Percentiles rank a stretch among this genome's conserved stretches.
Evolutionary conservation across 2,329 filamentous ascomycete genomes (phyloP).

Genomic region (Colletotrichum brevisporum): DNA sequence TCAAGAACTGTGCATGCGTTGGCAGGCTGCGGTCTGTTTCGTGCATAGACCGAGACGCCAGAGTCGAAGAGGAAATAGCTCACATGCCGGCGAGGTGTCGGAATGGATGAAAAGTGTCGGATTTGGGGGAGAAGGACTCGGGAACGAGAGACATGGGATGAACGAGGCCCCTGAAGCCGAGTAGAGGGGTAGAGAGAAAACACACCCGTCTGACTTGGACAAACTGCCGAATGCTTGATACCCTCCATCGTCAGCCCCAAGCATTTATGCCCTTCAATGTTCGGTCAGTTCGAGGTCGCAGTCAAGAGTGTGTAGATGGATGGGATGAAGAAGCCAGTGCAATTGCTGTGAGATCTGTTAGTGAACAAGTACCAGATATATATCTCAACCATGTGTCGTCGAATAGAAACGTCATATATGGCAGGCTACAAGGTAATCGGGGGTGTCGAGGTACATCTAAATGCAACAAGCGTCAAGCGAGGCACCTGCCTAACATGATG

Average conservation of each 20-base stretch:
- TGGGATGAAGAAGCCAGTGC: neutral
- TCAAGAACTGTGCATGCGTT: neutral
- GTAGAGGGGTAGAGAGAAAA: neutral
- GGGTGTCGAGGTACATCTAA: conserved; percentile 11
- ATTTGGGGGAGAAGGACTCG: neutral
- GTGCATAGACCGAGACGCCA: neutral
- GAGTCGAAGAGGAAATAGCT: conserved; percentile 9
- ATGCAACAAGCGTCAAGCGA: neutral
- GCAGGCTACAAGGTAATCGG: neutral
- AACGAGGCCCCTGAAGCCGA: conserved; percentile 7
- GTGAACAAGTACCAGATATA: neutral
- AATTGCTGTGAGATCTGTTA: neutral
- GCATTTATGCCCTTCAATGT: neutral
- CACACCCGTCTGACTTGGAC: neutral
- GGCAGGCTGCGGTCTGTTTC: neutral
- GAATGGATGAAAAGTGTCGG: neutral
- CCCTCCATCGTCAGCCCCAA: neutral
- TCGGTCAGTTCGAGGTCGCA: neutral
- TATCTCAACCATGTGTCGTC: neutral
- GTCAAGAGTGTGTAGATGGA: neutral
- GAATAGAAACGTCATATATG: neutral
- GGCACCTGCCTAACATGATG: too few species aligned
- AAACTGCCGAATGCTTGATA: conserved; percentile 3
- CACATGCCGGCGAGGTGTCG: neutral
- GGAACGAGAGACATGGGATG: conserved; percentile 27